These are phyloP conservation scores for Eimeria maxima DNA, from an alignment of 169 alveolate species.

Conservation along the genomic window DNA sequence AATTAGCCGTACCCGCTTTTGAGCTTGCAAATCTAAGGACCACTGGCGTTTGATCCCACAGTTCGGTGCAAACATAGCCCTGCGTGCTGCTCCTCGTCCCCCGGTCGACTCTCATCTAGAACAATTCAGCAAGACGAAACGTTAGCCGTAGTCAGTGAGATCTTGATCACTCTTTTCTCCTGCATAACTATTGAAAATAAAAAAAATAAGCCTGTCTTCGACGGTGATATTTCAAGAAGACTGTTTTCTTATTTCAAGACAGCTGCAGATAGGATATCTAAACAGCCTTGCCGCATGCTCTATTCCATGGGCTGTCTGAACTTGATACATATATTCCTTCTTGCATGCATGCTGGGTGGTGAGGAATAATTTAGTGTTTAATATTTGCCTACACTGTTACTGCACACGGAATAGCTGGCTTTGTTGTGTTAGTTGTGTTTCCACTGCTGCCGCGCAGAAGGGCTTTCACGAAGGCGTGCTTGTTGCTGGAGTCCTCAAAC, in stretches of 20 bases:
- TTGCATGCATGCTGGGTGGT: not conserved
- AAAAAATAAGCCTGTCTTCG: not conserved
- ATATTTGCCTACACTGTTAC: not conserved
- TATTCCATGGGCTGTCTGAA: not conserved
- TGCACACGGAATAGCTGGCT: not conserved
- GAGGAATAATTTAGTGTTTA: not conserved
- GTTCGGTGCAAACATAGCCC: not conserved
- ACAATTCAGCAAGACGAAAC: not conserved
- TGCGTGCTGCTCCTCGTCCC: slow-evolving; percentile 18
- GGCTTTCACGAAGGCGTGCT: not conserved
- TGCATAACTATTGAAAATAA: not conserved
- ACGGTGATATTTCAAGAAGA: not conserved
- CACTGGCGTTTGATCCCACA: not conserved
- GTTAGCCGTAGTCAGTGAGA: not conserved
- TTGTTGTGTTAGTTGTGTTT: no score
- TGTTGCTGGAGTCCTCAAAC: not conserved
- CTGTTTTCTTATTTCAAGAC: not conserved
- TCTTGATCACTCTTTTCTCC: not conserved
- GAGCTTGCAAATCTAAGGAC: not conserved
- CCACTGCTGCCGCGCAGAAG: not conserved
- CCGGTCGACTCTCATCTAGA: slow-evolving; percentile 12
- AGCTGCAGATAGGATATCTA: not conserved
- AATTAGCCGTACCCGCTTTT: not conserved
- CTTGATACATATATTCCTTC: not conserved
- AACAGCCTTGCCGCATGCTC: not conserved